Evolutionary conservation across 495 filamentous ascomycete genomes (phyloP).

Genomic region (Penicillium paradoxum): DNA sequence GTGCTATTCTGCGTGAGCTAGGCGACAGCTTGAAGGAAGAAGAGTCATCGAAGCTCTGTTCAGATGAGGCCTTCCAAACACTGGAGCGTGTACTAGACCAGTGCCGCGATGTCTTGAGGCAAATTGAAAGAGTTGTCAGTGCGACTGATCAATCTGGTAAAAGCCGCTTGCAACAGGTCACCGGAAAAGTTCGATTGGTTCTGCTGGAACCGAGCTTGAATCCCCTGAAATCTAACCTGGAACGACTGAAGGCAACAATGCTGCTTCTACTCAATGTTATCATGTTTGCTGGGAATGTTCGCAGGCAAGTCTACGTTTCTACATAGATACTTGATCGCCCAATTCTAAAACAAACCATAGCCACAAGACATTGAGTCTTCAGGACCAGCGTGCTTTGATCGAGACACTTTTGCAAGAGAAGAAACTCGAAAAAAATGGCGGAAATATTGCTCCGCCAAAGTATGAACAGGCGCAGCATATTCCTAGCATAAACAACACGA

Average conservation of each 20-base stretch:
- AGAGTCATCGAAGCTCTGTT: conserved; percentile 19
- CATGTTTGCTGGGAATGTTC: conserved; percentile 27
- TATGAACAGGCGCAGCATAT: not conserved
- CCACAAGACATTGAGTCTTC: not conserved
- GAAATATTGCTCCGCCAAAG: no score
- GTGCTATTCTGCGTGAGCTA: conserved; percentile 29
- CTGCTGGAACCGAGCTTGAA: conserved; percentile 24
- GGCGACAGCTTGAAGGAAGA: conserved; percentile 24
- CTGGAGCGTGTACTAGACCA: conserved; percentile 16
- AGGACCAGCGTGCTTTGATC: conserved; percentile 11
- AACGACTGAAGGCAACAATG: conserved; percentile 34
- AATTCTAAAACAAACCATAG: no score
- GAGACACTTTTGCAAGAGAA: not conserved
- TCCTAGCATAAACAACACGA: no score
- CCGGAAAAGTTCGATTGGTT: conserved; percentile 15
- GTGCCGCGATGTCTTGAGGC: conserved; percentile 23
- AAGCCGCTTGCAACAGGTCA: conserved; percentile 5
- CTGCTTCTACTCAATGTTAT: conserved; percentile 35
- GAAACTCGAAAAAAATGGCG: no score
- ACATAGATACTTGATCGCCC: not conserved
- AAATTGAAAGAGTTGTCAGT: conserved; percentile 25
- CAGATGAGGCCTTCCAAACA: conserved; percentile 20
- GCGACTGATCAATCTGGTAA: conserved; percentile 5
- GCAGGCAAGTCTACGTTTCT: conserved; percentile 6
- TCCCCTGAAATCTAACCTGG: conserved; percentile 23